These are phyloP conservation scores for Xylaria curta DNA, from an alignment of 495 filamentous ascomycete species.

Conservation along the genomic window DNA sequence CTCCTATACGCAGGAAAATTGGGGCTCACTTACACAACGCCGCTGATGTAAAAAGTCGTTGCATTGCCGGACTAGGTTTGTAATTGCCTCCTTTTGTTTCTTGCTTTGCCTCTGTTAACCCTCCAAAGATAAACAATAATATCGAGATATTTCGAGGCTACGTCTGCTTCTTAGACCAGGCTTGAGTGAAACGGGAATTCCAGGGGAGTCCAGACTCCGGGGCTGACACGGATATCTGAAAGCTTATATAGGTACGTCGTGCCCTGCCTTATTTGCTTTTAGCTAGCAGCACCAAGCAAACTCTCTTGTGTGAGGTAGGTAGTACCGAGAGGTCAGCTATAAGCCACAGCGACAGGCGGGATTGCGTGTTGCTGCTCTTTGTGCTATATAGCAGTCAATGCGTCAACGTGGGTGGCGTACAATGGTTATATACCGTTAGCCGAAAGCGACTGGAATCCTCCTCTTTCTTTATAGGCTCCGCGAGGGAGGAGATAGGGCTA, in stretches of 20 bases:
- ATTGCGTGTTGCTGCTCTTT: constrained; percentile 19
- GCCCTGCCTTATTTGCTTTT: constrained; percentile 9
- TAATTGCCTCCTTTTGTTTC: neutral
- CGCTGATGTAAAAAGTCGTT: constrained; percentile 20
- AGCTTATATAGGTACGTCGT: neutral
- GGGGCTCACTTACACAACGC: constrained; percentile 34
- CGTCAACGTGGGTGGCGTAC: neutral
- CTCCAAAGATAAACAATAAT: neutral
- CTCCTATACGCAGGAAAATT: neutral
- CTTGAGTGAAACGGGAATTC: constrained; percentile 6
- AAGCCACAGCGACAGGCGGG: constrained; percentile 7
- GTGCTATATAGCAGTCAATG: neutral
- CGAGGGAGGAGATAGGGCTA: neutral
- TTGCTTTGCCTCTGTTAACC: neutral
- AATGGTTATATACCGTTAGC: neutral
- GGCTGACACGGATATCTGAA: constrained; percentile 11
- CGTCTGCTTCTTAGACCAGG: neutral
- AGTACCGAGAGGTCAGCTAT: constrained; percentile 6
- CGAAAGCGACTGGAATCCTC: neutral
- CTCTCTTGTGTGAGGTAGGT: constrained; percentile 8
- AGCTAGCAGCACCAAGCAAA: constrained; percentile 17
- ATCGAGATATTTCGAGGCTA: neutral
- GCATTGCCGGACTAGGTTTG: neutral
- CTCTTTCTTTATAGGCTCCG: neutral
- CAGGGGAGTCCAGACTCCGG: constrained; percentile 10